Base-by-base conservation (phyloP, 2,329 filamentous ascomycete genomes). In the Paecilomyces dactylethromorphus region DNA sequence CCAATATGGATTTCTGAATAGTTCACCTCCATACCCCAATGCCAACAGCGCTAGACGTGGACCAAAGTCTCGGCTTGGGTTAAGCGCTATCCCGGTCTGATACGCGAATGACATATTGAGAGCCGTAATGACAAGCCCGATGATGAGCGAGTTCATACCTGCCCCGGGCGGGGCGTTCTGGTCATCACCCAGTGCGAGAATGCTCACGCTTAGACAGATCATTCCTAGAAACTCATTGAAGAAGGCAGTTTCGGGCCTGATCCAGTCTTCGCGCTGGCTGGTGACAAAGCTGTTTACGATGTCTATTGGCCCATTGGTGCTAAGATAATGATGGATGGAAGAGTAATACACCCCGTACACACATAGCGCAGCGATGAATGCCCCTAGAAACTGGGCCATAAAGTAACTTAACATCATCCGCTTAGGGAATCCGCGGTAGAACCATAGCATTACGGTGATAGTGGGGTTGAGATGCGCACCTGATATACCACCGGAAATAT, bases 361-460 rank as follows among this genome's bases (percentile, higher is more conserved):
- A 26, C 80, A 71, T 45, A 81, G 68, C n/a, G 69, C 71, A 1
- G 82, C 82, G 31, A 77, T 67, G 53, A 85, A 79, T 0, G 81
- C 81, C 2, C 78, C 82, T 0, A 84, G 65, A 57, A 84, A 74
- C 62, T 85, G 82, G 4, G 81, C 80, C 1, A 75, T 61, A 8
- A 81, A 75, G 65, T 84, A 85, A 6, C 78, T 71, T 2, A 78
- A 71, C 29, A 82, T 76, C 68, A 82, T 80, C 11, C 74, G 68
- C 63, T 80, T 78, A 0, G 82, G 82, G 31, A 85, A 82, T 2
- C 80, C 80, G 51, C 81, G 78, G 64, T 76, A 82, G 61, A 80
- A 74, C 69, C 72, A 79, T 12, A 79, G 68, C 69, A 79, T 75
- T 3, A 75, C 66, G 2, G 77, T 78, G 32, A 80, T 71, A 8